phyloP scores from a whole-genome alignment of 1,284 basidiomycete genomes.

The Austroboletus niveus region DNA sequence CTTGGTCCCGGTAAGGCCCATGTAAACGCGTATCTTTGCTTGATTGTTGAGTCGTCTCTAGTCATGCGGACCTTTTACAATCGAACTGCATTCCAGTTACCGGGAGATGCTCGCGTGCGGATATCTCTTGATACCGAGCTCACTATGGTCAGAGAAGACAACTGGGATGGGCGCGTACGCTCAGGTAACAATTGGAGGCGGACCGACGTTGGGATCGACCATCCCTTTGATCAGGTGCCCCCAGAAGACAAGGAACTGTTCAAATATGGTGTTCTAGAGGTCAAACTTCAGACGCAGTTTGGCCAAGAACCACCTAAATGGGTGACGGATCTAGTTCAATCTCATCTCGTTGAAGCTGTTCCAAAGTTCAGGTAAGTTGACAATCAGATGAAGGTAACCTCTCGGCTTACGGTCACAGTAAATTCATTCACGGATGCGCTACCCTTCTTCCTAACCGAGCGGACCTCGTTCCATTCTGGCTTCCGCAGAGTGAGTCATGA shows the following conservation, averaged over 20 bases:
- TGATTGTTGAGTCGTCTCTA: constrained; percentile 24
- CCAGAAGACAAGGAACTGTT: constrained; percentile 89
- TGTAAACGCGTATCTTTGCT: not conserved
- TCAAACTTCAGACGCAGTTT: constrained; percentile 95
- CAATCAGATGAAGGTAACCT: not conserved
- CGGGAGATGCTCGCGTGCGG: constrained; percentile 95
- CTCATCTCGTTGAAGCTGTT: constrained; percentile 91
- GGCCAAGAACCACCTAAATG: constrained; percentile 96
- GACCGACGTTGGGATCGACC: constrained; percentile 90
- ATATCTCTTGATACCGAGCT: constrained; percentile 98
- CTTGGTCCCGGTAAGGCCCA: constrained; percentile 69
- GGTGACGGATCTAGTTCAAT: constrained; percentile 94
- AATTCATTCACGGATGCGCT: constrained; percentile 98
- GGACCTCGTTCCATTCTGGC: constrained; percentile 98
- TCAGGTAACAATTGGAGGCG: constrained; percentile 91
- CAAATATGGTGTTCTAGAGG: constrained; percentile 93
- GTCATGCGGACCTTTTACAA: constrained; percentile 99
- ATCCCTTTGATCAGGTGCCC: constrained; percentile 81
- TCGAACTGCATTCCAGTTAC: constrained; percentile 97
- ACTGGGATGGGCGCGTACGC: constrained; percentile 86
- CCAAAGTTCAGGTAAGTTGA: constrained; percentile 77
- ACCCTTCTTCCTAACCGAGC: constrained; percentile 92
- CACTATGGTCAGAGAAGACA: constrained; percentile 92
- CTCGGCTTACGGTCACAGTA: constrained; percentile 41
- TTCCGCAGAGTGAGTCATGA: constrained; percentile 79